A percentile compares a stretch with the other conserved stretches of the same genome.
Conservation (phyloP, 257 asterid genomes). For the Leptodermis oblonga region DNA sequence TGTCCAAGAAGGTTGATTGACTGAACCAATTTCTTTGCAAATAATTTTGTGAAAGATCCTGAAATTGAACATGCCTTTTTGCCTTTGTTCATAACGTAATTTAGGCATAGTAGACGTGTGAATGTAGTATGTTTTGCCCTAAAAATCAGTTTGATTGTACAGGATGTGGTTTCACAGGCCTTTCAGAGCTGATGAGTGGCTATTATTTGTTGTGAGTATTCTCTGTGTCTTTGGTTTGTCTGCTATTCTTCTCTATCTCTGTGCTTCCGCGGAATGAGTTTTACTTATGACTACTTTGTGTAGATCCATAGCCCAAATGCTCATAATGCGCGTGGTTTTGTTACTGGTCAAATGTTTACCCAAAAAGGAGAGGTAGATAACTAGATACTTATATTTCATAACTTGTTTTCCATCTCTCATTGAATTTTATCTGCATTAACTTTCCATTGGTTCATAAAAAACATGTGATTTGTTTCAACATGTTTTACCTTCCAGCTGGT, state of each 20-base stretch:
- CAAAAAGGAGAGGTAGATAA: conserved; percentile 72
- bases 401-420: background rate
- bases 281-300: conserved; percentile 1
- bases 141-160: conserved; percentile 10
- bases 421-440: background rate
- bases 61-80: background rate
- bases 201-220: conserved; percentile 79
- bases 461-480: background rate
- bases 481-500: conserved; percentile 48
- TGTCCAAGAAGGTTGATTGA: background rate
- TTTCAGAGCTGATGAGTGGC: conserved; percentile 93
- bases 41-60: background rate
- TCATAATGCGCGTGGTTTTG: conserved; percentile 76
- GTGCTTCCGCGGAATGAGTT: too few relatives aligned
- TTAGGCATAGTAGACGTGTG: background rate
- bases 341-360: conserved; percentile 73
- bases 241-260: background rate
- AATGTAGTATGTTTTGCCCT: background rate
- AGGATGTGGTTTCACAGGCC: conserved; percentile 98
- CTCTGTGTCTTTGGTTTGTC: background rate
- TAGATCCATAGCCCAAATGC: conserved; percentile 79
- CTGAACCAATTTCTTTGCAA: background rate
- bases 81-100: background rate
- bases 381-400: background rate
- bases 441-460: background rate